phyloP scores from a whole-genome alignment of 441 rosid species.

The Daphne laureola region DNA sequence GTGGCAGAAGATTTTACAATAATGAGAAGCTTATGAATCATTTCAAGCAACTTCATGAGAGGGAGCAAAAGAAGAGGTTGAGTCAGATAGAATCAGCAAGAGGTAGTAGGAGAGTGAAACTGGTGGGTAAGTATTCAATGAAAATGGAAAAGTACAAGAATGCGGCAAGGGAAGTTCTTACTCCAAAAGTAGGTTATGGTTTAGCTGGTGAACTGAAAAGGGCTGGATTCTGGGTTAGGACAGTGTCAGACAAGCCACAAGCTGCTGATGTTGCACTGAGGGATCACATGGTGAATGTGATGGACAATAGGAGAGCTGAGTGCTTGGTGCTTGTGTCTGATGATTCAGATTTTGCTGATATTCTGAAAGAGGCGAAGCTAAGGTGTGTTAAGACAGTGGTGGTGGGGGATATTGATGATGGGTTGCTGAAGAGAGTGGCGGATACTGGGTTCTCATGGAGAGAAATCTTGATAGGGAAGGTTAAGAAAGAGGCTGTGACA shows the following conservation, averaged over 20 bases:
- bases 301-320: constrained; percentile 64
- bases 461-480: constrained; percentile 77
- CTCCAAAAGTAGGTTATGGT: constrained; percentile 65
- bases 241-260: constrained; percentile 62
- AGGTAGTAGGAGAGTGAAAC: constrained; percentile 64
- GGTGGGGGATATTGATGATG: constrained; percentile 60
- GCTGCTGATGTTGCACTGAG: constrained; percentile 71
- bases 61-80: constrained; percentile 66
- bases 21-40: constrained; percentile 62
- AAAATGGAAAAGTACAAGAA: constrained; percentile 77
- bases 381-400: constrained; percentile 74
- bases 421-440: constrained; percentile 65
- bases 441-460: constrained; percentile 75
- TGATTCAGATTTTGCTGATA: constrained; percentile 67
- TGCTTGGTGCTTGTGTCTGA: constrained; percentile 82
- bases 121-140: constrained; percentile 62
- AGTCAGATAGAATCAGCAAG: constrained; percentile 71
- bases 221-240: constrained; percentile 66
- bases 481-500: constrained; percentile 68
- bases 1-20: constrained; percentile 62
- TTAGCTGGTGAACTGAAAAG: constrained; percentile 66
- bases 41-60: constrained; percentile 76
- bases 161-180: constrained; percentile 45
- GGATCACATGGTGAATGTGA: constrained; percentile 62
- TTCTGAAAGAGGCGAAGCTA: constrained; percentile 60